A percentile compares a stretch with the other conserved stretches of the same genome.
These are phyloP conservation scores for Wickerhamiella domercqiae DNA, from an alignment of 805 yeast genomes.

Conservation along the genomic window DNA sequence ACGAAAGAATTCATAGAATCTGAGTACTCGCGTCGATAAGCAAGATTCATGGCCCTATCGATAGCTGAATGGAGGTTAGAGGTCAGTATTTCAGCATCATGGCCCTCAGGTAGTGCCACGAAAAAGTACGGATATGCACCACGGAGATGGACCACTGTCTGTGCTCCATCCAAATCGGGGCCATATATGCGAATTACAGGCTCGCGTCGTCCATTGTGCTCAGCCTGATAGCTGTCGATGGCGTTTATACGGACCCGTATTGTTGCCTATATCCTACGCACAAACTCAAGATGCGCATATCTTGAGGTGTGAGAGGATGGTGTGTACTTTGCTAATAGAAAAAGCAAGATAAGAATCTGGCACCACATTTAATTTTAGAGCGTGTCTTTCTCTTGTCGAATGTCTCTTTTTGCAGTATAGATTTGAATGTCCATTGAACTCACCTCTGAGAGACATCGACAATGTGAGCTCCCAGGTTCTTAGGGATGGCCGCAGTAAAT, in stretches of 20 bases:
- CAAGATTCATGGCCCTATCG: slow-evolving; percentile 18
- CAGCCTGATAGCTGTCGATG: slow-evolving; percentile 21
- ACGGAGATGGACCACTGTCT: slow-evolving; percentile 58
- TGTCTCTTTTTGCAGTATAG: no score
- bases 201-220: slow-evolving; percentile 24
- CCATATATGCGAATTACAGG: slow-evolving; percentile 77
- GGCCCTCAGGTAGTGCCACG: slow-evolving; percentile 25
- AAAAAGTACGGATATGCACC: slow-evolving; percentile 73
- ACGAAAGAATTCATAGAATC: slow-evolving; percentile 16
- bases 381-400: no score
- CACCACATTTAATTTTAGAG: no score
- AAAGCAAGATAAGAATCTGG: no score
- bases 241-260: slow-evolving; percentile 20
- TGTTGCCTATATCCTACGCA: no score
- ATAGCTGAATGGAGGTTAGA: slow-evolving; percentile 13
- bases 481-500: no score
- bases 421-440: no score
- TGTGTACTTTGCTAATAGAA: no score
- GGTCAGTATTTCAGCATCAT: slow-evolving; percentile 6
- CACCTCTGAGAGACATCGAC: no score
- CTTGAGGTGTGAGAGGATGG: no score
- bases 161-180: slow-evolving; percentile 42
- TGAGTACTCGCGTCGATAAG: slow-evolving; percentile 16
- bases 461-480: no score
- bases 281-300: no score